Evolutionary conservation across 2,329 filamentous ascomycete genomes (phyloP).

Genomic region (Allantophomopsis lycopodina): DNA sequence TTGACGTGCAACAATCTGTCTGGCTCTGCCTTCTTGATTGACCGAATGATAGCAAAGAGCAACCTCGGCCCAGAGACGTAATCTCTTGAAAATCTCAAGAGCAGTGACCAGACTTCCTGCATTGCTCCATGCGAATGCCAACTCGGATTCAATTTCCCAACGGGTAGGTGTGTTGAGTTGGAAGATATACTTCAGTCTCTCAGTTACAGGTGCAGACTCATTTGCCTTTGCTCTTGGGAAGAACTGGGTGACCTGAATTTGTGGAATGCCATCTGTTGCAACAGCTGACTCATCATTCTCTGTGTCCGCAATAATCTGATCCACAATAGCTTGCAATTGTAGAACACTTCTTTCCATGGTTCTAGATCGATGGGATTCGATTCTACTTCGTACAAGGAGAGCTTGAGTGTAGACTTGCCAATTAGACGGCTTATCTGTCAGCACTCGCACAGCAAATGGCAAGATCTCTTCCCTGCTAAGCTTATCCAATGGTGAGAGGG

Average conservation of each 20-base stretch:
- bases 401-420: slow-evolving; percentile 98
- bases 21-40: slow-evolving; percentile 66
- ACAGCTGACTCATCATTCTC: slow-evolving; percentile 10
- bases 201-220: slow-evolving; percentile 65
- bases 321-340: slow-evolving; percentile 88
- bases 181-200: slow-evolving; percentile 74
- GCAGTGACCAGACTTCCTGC: slow-evolving; percentile 81
- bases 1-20: slow-evolving; percentile 60
- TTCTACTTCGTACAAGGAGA: slow-evolving; percentile 74
- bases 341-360: slow-evolving; percentile 83
- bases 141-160: slow-evolving; percentile 89
- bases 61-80: slow-evolving; percentile 90
- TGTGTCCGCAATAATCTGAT: slow-evolving; percentile 88
- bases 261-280: slow-evolving; percentile 18
- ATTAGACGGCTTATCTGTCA: slow-evolving; percentile 81
- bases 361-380: slow-evolving; percentile 75
- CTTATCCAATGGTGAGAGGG: slow-evolving; percentile 66
- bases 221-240: slow-evolving; percentile 60
- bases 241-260: slow-evolving; percentile 57
- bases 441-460: slow-evolving; percentile 78
- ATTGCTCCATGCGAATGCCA: slow-evolving; percentile 83
- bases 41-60: slow-evolving; percentile 56
- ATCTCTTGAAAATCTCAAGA: slow-evolving; percentile 86
- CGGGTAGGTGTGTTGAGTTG: slow-evolving; percentile 70
- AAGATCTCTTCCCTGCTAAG: slow-evolving; percentile 88